Conservation (phyloP, 345 rosid species). For the Eucalyptus pauciflora region DNA sequence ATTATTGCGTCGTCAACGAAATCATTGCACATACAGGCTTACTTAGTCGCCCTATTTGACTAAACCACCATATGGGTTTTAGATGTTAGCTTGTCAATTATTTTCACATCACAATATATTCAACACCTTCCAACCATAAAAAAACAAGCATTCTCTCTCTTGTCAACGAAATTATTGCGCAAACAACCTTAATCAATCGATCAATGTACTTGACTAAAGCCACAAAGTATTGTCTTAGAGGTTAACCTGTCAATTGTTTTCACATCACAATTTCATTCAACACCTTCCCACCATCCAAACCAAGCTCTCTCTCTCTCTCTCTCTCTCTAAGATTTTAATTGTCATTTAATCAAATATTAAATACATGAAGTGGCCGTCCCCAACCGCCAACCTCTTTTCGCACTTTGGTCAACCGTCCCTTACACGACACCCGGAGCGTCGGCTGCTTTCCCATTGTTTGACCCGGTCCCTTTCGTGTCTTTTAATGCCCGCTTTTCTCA, state of each 20-base stretch:
- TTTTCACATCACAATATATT: background rate
- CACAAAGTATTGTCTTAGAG: background rate
- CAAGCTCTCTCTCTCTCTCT: background rate
- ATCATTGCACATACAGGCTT: background rate
- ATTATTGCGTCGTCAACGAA: background rate
- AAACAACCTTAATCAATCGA: background rate
- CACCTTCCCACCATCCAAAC: background rate
- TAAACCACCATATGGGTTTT: background rate
- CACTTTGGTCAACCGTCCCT: conserved; percentile 27
- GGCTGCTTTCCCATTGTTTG: conserved; percentile 26
- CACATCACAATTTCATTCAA: background rate
- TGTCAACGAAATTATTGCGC: background rate
- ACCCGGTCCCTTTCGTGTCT: conserved; percentile 1
- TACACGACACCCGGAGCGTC: conserved; percentile 25
- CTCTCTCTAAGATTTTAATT: background rate
- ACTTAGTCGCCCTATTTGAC: background rate
- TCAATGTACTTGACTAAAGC: background rate
- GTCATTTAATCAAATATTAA: background rate
- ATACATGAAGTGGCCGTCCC: background rate
- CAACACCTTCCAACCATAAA: background rate
- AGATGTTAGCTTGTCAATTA: background rate
- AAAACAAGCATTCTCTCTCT: background rate
- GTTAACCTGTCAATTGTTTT: background rate
- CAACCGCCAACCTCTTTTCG: conserved; percentile 11
- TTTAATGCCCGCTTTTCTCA: background rate